These are phyloP conservation scores for Botrytis squamosa DNA, from an alignment of 2,329 filamentous ascomycete species.

Conservation along the genomic window DNA sequence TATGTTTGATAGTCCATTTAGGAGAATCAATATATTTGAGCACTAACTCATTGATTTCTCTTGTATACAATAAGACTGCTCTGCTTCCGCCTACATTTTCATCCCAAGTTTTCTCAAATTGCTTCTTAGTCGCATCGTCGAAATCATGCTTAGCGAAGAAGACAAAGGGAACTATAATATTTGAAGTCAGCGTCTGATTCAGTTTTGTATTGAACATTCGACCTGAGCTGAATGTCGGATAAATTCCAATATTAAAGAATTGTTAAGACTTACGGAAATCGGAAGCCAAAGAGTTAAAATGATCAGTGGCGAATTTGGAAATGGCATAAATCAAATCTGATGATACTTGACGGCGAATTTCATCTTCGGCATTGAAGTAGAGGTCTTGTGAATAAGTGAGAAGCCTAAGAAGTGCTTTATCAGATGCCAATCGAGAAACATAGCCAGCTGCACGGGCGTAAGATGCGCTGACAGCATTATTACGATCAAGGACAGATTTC, in stretches of 20 bases:
- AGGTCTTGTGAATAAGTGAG: conserved; percentile 58
- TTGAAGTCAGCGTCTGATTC: neutral
- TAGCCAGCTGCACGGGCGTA: conserved; percentile 89
- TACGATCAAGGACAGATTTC: conserved; percentile 82
- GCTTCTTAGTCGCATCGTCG: conserved; percentile 73
- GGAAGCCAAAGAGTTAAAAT: conserved; percentile 74
- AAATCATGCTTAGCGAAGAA: conserved; percentile 86
- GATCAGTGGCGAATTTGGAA: conserved; percentile 83
- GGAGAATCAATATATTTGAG: conserved; percentile 70
- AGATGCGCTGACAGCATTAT: conserved; percentile 87
- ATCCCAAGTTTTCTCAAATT: conserved; percentile 83
- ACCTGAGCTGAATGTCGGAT: too few species aligned
- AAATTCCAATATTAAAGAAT: too few species aligned
- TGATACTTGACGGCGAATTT: conserved; percentile 69
- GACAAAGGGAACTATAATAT: conserved; percentile 68
- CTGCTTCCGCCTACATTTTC: conserved; percentile 85
- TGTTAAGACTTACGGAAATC: conserved; percentile 46
- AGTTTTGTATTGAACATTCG: neutral
- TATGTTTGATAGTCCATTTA: conserved; percentile 89
- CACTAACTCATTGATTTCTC: conserved; percentile 73
- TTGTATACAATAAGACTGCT: conserved; percentile 78
- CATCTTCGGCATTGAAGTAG: conserved; percentile 81
- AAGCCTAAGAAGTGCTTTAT: conserved; percentile 51
- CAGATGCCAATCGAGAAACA: conserved; percentile 61
- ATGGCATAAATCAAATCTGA: conserved; percentile 81